phyloP scores from a whole-genome alignment of 2,329 filamentous ascomycete species.

The Ambrosiella xylebori region DNA sequence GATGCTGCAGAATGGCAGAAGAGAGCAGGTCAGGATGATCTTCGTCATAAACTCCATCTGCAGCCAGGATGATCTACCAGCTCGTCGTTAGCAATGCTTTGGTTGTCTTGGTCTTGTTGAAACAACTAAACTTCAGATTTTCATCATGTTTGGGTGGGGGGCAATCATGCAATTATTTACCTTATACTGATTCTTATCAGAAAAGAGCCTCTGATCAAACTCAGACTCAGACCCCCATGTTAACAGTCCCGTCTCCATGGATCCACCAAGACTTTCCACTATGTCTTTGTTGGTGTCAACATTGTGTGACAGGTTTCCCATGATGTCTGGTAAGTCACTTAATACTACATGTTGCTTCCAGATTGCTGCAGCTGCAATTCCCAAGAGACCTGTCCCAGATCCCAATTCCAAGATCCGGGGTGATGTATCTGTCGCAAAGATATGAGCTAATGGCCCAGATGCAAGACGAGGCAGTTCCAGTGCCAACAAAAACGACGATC shows the following conservation, averaged over 20 bases:
- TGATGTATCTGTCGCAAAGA: conserved; percentile 24
- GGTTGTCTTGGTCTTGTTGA: neutral
- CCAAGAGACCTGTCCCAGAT: conserved; percentile 79
- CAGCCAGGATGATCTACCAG: conserved; percentile 53
- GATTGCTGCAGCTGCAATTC: conserved; percentile 62
- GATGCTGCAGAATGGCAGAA: conserved; percentile 49
- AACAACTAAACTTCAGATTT: neutral
- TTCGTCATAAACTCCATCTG: conserved; percentile 76
- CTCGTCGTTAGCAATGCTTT: conserved; percentile 3
- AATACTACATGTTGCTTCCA: conserved; percentile 51
- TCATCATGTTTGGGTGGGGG: too few relatives aligned
- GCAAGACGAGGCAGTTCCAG: conserved; percentile 43
- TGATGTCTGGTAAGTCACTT: conserved; percentile 72
- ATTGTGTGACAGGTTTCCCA: conserved; percentile 66
- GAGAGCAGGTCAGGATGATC: conserved; percentile 62
- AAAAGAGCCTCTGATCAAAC: conserved; percentile 28
- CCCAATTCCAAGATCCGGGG: conserved; percentile 56
- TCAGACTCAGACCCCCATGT: conserved; percentile 49
- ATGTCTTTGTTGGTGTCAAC: conserved; percentile 42
- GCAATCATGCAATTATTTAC: conserved; percentile 17
- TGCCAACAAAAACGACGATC: conserved; percentile 71
- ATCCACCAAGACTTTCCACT: conserved; percentile 37
- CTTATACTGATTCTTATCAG: conserved; percentile 32
- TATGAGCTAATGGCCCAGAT: conserved; percentile 26
- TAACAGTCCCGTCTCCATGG: conserved; percentile 45